phyloP scores from a whole-genome alignment of 2,329 filamentous ascomycete genomes.

The Nigrograna mackinnonii region DNA sequence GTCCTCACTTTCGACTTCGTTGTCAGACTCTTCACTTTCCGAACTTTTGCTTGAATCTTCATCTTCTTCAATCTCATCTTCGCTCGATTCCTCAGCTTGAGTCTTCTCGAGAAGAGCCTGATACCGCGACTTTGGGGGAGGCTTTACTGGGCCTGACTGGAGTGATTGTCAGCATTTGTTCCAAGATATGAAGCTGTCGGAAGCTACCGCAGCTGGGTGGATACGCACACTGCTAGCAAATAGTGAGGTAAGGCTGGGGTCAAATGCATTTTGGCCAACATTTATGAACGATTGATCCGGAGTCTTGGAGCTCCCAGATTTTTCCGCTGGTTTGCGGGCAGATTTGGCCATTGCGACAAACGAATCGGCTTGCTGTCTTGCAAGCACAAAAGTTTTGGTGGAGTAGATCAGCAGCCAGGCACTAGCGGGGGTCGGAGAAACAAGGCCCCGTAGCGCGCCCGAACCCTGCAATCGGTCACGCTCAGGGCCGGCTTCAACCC shows the following conservation, averaged over 20 bases:
- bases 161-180: conserved; percentile 3
- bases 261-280: conserved; percentile 41
- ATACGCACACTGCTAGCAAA: conserved; percentile 48
- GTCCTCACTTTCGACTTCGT: neutral
- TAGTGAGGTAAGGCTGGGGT: conserved; percentile 50
- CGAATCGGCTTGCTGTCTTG: conserved; percentile 8
- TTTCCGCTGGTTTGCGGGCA: conserved; percentile 25
- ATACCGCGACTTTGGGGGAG: conserved; percentile 46
- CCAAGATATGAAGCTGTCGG: conserved; percentile 2
- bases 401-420: conserved; percentile 9
- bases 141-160: conserved; percentile 40
- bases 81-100: conserved; percentile 36
- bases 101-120: conserved; percentile 25
- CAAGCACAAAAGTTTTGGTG: conserved; percentile 37
- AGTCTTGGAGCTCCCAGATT: conserved; percentile 12
- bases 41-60: conserved; percentile 11
- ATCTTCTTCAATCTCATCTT: conserved; percentile 45
- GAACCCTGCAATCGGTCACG: conserved; percentile 4
- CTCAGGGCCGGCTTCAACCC: conserved; percentile 12
- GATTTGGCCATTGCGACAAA: conserved; percentile 35
- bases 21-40: neutral
- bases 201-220: conserved; percentile 10
- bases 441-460: conserved; percentile 12
- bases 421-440: conserved; percentile 14
- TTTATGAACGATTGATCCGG: conserved; percentile 20